Percentiles rank a stretch among this genome's conserved stretches.
phyloP scores from a whole-genome alignment of 495 filamentous ascomycete species.

The Apiosordaria backusii region DNA sequence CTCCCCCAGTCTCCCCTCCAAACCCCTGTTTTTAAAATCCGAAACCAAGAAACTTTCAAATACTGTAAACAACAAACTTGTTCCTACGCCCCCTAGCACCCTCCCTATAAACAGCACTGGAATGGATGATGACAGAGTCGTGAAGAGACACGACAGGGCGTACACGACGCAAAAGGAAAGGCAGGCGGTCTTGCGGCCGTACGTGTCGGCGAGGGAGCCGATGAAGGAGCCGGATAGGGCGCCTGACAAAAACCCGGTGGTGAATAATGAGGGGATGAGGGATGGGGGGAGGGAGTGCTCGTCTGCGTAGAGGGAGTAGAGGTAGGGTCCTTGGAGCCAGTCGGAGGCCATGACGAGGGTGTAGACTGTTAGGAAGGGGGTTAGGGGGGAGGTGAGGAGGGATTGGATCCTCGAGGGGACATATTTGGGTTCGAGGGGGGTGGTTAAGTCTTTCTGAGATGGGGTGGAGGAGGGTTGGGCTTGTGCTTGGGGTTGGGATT shows the following conservation, averaged over 20 bases:
- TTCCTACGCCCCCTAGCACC: slow-evolving; percentile 51
- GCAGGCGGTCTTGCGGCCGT: slow-evolving; percentile 48
- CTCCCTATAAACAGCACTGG: slow-evolving; percentile 46
- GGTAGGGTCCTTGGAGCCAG: slow-evolving; percentile 55
- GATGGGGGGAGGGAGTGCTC: slow-evolving; percentile 47
- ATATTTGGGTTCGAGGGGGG: background rate
- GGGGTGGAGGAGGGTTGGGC: background rate
- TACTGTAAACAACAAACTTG: slow-evolving; percentile 52
- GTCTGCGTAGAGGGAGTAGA: slow-evolving; percentile 54
- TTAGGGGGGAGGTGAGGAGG: background rate
- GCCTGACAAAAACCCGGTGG: slow-evolving; percentile 49
- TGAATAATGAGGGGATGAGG: slow-evolving; percentile 48
- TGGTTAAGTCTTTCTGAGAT: background rate
- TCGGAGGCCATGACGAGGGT: slow-evolving; percentile 51
- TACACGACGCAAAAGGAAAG: slow-evolving; percentile 50
- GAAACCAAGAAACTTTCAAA: slow-evolving; percentile 61
- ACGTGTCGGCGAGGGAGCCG: slow-evolving; percentile 48
- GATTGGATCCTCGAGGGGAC: background rate
- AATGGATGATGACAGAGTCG: slow-evolving; percentile 34
- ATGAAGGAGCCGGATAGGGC: slow-evolving; percentile 47
- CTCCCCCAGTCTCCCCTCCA: slow-evolving; percentile 36
- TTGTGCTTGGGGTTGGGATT: background rate
- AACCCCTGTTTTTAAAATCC: slow-evolving; percentile 40
- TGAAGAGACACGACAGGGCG: slow-evolving; percentile 48
- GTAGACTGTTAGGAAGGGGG: slow-evolving; percentile 45